Base-by-base conservation (phyloP, 306 rosid genomes). In the Pterocarpus macrocarpus region DNA sequence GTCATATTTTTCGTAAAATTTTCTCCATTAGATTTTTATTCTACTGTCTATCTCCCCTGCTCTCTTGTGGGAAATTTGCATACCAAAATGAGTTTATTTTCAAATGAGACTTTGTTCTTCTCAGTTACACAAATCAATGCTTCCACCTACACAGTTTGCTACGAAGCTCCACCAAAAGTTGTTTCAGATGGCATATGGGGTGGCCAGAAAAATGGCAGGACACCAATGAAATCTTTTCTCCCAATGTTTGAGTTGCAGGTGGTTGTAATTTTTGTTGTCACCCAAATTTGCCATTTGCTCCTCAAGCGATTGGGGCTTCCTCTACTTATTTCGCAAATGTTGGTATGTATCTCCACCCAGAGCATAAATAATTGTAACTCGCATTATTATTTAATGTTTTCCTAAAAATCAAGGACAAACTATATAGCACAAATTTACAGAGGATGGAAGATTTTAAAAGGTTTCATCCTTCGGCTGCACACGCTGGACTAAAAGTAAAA, bases 211-310 rank as follows among this genome's bases (percentile, higher is more conserved):
- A 35, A 13, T 83, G 64, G 82, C 1, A 81, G 78, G 47, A n/a
- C 15, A 8, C 89, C 89, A 12, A 39, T 66, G 65, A 83, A 44
- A 57, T 83, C 87, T 30, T 83, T 82, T 13, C 39, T 71, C 2
- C 87, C 92, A 0, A 5, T 84, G 13, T 73, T 94, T 64, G 82
- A 92, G 86, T 34, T 89, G n/a, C 94, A 89, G 14, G 65, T 92
- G 39, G 28, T 80, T 33, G 0, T 87, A 1, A 82, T 92, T 35
- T 90, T 90, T 71, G 56, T 6, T 33, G 0, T 81, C 61, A 81
- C 89, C 0, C 83, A 80, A 5, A 14, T 66, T 36, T 57, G 64
- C 1, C 82, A 86, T 78, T 53, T 79, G 28, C 0, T 85, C 57
- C 81, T 92, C 75, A 86, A 79, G 75, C 92, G 81, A 10, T 66